phyloP scores from a whole-genome alignment of 352 stramenopile species.

The Pythium diclinum region DNA sequence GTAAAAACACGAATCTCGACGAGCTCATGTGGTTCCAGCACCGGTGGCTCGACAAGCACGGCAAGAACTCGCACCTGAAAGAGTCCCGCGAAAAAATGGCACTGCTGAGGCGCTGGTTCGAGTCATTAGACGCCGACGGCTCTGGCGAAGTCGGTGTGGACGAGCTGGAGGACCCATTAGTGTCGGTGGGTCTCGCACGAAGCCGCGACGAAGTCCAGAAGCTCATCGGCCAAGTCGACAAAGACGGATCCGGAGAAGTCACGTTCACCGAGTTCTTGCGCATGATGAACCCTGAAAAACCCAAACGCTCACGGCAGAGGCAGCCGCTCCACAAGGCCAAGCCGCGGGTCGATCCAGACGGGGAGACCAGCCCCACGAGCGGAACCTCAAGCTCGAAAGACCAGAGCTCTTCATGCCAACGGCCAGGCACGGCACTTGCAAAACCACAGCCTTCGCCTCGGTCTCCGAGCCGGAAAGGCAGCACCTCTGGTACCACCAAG shows the following conservation, averaged over 20 bases:
- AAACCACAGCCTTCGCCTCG: neutral
- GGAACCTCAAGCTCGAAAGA: neutral
- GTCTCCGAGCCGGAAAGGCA: neutral
- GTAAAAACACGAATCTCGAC: slow-evolving; percentile 42
- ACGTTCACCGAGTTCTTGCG: slow-evolving; percentile 73
- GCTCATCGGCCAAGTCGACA: slow-evolving; percentile 71
- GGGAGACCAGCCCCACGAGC: neutral
- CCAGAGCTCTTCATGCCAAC: neutral
- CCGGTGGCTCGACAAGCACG: slow-evolving; percentile 72
- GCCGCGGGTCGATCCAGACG: slow-evolving; percentile 5
- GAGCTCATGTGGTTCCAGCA: slow-evolving; percentile 77
- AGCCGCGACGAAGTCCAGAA: slow-evolving; percentile 70
- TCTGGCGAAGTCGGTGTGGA: slow-evolving; percentile 78
- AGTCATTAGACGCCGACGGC: slow-evolving; percentile 82
- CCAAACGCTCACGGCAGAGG: slow-evolving; percentile 31
- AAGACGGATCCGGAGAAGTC: slow-evolving; percentile 58
- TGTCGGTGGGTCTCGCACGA: slow-evolving; percentile 80
- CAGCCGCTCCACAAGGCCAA: slow-evolving; percentile 53
- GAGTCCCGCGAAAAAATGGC: slow-evolving; percentile 59
- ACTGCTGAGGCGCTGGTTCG: slow-evolving; percentile 80
- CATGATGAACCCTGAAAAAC: slow-evolving; percentile 63
- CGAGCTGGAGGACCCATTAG: slow-evolving; percentile 84
- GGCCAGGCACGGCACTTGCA: neutral
- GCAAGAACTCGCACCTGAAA: slow-evolving; percentile 70
- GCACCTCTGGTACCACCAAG: neutral